Percentiles rank a stretch among this genome's conserved stretches.
Conservation (phyloP, 225 moss, liverwort and hornwort genomes). For the Polytrichum commune region DNA sequence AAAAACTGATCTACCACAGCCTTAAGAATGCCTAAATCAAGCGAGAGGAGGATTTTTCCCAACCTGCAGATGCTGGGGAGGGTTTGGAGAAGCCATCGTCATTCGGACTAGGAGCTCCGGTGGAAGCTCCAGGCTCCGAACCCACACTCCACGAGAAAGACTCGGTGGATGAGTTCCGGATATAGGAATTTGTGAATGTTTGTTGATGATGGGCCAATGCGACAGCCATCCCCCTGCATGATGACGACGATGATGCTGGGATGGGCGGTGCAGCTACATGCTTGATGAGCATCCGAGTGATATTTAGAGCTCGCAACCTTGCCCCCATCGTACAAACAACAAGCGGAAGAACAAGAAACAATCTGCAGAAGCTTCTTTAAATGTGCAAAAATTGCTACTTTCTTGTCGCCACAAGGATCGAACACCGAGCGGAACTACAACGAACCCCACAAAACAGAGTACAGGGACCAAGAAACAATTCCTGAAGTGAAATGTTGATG, state of each 20-base stretch:
- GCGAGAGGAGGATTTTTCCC: too few species aligned
- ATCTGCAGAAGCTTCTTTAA: not conserved
- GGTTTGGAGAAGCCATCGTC: not conserved
- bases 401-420: too few species aligned
- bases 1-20: not conserved
- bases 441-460: not conserved
- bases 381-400: not conserved
- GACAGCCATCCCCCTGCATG: not conserved
- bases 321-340: not conserved
- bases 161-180: constrained; percentile 11
- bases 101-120: not conserved
- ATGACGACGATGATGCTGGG: not conserved
- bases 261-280: not conserved
- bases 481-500: too few species aligned
- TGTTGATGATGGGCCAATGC: not conserved
- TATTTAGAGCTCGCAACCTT: constrained; percentile 9
- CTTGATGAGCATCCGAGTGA: constrained; percentile 2
- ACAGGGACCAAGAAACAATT: not conserved
- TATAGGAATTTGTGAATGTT: not conserved
- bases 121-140: constrained; percentile 4
- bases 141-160: constrained; percentile 17
- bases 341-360: not conserved
- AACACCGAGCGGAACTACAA: not conserved
- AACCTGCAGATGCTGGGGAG: not conserved
- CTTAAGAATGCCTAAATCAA: not conserved